These are phyloP conservation scores for Creolimax fragrantissima DNA, from an alignment of 78 protist species.

Conservation along the genomic window DNA sequence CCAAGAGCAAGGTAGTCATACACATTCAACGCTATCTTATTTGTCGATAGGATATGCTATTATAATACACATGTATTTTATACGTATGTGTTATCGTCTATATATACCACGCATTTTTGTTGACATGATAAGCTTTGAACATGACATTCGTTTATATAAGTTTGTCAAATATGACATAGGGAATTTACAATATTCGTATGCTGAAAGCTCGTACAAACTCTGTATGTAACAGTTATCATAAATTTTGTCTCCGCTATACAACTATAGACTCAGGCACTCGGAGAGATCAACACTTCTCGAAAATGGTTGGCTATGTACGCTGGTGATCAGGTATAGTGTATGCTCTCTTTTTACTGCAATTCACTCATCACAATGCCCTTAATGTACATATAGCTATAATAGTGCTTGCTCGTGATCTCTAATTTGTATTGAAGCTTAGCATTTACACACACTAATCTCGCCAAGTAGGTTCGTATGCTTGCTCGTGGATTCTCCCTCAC, in stretches of 20 bases:
- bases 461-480: slow-evolving; percentile 1
- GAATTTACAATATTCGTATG: too few species aligned
- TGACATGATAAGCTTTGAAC: too few species aligned
- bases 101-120: too few species aligned
- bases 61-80: background rate
- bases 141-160: too few species aligned
- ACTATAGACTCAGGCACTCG: slow-evolving; percentile 7
- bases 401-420: too few species aligned
- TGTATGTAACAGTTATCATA: background rate
- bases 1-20: background rate
- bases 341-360: too few species aligned
- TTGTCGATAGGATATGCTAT: background rate
- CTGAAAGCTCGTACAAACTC: background rate
- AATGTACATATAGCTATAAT: too few species aligned
- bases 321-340: slow-evolving; percentile 1
- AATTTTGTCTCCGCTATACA: background rate
- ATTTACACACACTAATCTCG: too few species aligned
- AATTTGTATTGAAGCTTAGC: too few species aligned
- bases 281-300: background rate
- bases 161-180: too few species aligned
- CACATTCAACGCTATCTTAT: background rate
- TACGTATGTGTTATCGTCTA: too few species aligned
- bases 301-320: slow-evolving; percentile 4
- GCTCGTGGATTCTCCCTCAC: slow-evolving; percentile 9
- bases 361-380: too few species aligned